These are phyloP conservation scores for Trichosanthes truncata DNA, from an alignment of 306 rosid genomes.

Conservation along the genomic window DNA sequence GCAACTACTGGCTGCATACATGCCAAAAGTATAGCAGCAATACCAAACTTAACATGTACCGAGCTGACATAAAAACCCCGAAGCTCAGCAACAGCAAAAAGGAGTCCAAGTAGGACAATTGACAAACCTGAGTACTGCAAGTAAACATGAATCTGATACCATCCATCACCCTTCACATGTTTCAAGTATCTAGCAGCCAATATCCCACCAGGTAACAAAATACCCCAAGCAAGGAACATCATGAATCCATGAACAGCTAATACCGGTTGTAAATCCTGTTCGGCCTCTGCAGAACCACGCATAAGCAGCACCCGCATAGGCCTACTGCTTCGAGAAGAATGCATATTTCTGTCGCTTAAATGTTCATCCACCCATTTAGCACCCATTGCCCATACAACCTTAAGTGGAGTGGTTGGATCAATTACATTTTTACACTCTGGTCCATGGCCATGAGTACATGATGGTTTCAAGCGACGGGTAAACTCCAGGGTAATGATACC, in stretches of 20 bases:
- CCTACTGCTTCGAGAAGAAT: constrained; percentile 66
- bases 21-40: constrained; percentile 50
- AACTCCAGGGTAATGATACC: constrained; percentile 78
- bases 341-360: constrained; percentile 71
- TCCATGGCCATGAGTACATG: constrained; percentile 33
- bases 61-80: constrained; percentile 66
- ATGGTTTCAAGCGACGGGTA: constrained; percentile 73
- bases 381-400: constrained; percentile 95
- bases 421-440: constrained; percentile 71
- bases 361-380: constrained; percentile 49
- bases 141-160: constrained; percentile 89
- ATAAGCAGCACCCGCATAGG: constrained; percentile 51
- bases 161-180: constrained; percentile 85
- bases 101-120: constrained; percentile 67
- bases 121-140: constrained; percentile 84
- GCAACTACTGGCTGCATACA: constrained; percentile 75
- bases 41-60: constrained; percentile 67
- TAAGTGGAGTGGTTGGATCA: constrained; percentile 77
- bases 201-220: constrained; percentile 82
- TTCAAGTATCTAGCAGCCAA: constrained; percentile 80
- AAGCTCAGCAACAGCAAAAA: constrained; percentile 90
- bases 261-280: constrained; percentile 83
- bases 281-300: constrained; percentile 93
- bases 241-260: constrained; percentile 88
- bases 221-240: constrained; percentile 97